Evolutionary conservation across 1,284 basidiomycete genomes (phyloP), one percentile per base, ranked within the genome.

Genomic region (Porodaedalea pini): DNA sequence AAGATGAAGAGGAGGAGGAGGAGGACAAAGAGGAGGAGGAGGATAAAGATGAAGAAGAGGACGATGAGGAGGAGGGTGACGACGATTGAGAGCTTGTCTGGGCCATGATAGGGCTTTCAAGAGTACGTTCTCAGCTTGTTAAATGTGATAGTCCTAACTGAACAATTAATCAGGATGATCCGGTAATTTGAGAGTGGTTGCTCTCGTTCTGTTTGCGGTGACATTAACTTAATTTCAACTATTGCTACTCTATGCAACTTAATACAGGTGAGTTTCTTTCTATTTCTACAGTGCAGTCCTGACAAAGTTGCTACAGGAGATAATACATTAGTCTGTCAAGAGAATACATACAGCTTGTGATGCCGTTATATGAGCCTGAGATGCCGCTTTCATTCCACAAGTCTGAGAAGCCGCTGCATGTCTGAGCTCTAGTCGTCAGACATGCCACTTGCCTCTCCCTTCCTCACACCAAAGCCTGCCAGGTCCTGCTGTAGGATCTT

Each of bases 101-200:
- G 54, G 47, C 47, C 3, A 56, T 45, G 6, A 40, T 37, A 15
- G 54, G 54, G 8, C 47, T 56, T 15, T 49, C 44, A 10, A 34
- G 47, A 29, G 54, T 56, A 34, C 34, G 52, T 47, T 11, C 23
- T 15, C 21, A 13, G 6, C 5, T 31, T 11, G 4, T 23, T 19
- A n/a, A 37, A 37, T 37, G 36, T 8, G 10, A 17, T 5, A 19
- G 4, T 13, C n/a, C 21, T 36, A 36, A 17, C 4, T 19, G 13
- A 25, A 51, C 17, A 51, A n/a, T 21, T 37, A 23, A 17, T 7
- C 31, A 51, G 49, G 32, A 39, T 10, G 31, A 8, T 11, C 13
- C 36, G 31, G 15, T 51, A 51, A 34, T n/a, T 37, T 8, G 36
- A 37, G 36, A n/a, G 8, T 8, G n/a, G 36, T 8, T 37, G 10